phyloP scores from a whole-genome alignment of 2,329 filamentous ascomycete species.

The Tolypocladium ophioglossoides region DNA sequence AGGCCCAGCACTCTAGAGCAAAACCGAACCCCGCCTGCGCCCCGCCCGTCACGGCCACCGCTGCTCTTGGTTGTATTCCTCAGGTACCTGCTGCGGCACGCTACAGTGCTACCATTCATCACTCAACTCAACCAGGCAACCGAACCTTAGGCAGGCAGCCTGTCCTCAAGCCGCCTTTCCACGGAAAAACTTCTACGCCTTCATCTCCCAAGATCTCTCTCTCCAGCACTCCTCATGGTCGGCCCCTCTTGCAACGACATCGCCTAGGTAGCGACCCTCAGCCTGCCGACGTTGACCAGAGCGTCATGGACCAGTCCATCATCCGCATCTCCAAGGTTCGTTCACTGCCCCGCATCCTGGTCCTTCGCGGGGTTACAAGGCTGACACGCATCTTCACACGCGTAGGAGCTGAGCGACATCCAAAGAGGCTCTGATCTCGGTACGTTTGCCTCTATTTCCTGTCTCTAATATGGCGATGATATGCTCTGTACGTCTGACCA shows the following conservation, averaged over 20 bases:
- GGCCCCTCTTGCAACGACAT: not conserved
- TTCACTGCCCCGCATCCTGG: constrained; percentile 11
- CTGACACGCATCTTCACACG: constrained; percentile 5
- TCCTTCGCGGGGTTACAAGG: constrained; percentile 14
- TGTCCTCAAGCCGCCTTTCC: not conserved
- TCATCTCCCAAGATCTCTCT: not conserved
- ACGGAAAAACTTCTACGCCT: not conserved
- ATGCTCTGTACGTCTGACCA: not conserved
- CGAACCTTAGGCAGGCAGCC: not conserved
- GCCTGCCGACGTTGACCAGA: constrained; percentile 1
- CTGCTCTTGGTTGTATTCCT: not conserved
- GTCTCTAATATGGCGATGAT: not conserved
- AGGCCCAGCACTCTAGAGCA: not conserved
- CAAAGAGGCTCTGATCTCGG: constrained; percentile 77
- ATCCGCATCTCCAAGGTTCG: constrained; percentile 76
- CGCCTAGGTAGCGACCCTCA: constrained; percentile 1
- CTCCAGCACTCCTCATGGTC: constrained; percentile 4
- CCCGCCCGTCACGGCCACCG: not conserved
- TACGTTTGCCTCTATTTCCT: constrained; percentile 30
- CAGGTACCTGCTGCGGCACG: not conserved
- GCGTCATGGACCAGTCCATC: constrained; percentile 62
- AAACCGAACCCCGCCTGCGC: not conserved
- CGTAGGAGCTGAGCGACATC: constrained; percentile 73
- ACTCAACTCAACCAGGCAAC: not conserved
- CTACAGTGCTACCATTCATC: not conserved